Conservation (phyloP, 768 basidiomycete species). For the Dioszegia aurantiaca region DNA sequence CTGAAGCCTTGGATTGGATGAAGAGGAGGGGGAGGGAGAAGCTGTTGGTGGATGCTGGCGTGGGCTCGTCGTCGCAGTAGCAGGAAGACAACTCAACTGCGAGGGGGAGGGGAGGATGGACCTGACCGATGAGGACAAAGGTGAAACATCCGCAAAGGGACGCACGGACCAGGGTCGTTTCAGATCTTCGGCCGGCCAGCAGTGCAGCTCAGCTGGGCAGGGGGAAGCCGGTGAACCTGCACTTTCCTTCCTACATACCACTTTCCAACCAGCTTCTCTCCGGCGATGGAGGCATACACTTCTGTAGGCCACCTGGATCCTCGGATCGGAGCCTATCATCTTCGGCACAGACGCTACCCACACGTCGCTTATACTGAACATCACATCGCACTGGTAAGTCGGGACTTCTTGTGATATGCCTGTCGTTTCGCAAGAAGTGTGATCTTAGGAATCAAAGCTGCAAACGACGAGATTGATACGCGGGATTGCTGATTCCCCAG, state of each 20-base stretch:
- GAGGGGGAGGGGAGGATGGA: too few relatives aligned
- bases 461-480: too few relatives aligned
- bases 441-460: too few relatives aligned
- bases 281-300: not conserved
- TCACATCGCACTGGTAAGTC: conserved; percentile 11
- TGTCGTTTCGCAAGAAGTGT: too few relatives aligned
- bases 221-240: too few relatives aligned
- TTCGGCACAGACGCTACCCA: not conserved
- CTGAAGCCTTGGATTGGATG: conserved; percentile 70
- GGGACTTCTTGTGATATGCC: too few relatives aligned
- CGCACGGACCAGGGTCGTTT: conserved; percentile 1
- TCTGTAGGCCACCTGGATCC: not conserved
- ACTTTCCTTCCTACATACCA: too few relatives aligned
- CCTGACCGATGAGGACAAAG: too few relatives aligned
- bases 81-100: too few relatives aligned
- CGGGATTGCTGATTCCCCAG: not conserved
- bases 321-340: not conserved
- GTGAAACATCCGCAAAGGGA: not conserved
- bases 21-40: conserved; percentile 58
- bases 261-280: too few relatives aligned
- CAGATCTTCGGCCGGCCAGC: too few relatives aligned
- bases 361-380: conserved; percentile 19
- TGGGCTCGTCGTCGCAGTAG: conserved; percentile 54
- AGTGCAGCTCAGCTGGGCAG: too few relatives aligned
- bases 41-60: conserved; percentile 64